Evolutionary conservation across 331 rosid genomes (phyloP).

Genomic region (Pyracantha coccinea): DNA sequence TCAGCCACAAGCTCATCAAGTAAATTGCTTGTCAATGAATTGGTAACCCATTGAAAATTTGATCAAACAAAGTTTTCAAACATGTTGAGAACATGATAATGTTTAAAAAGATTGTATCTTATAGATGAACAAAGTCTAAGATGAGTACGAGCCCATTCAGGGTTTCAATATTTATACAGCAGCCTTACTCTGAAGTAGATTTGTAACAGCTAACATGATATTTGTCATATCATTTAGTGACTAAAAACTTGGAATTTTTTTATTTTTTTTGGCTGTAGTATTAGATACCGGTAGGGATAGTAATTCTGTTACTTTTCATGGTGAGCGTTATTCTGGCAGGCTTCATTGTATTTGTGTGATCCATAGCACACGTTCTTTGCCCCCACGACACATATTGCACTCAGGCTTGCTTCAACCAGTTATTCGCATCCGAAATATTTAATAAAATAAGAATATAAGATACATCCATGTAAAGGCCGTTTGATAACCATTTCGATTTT

Average conservation of each 20-base stretch:
- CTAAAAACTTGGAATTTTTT: background rate
- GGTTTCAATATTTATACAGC: too few species aligned
- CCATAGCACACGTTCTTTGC: background rate
- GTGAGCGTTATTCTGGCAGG: background rate
- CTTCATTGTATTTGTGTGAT: background rate
- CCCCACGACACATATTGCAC: background rate
- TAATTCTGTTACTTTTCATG: background rate
- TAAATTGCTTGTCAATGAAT: background rate
- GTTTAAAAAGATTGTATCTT: background rate
- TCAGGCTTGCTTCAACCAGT: background rate
- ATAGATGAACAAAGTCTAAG: background rate
- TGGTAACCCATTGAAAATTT: background rate
- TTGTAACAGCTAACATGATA: background rate
- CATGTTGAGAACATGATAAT: background rate
- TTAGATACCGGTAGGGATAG: background rate
- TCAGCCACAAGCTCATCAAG: background rate
- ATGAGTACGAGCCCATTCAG: background rate
- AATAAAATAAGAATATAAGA: background rate
- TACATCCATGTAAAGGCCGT: too few species aligned
- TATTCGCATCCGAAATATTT: background rate
- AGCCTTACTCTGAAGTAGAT: background rate
- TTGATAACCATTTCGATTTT: too few species aligned
- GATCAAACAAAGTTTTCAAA: background rate
- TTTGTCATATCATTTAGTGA: background rate
- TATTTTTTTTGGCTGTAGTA: background rate